These are phyloP conservation scores for Thalia dealbata DNA, from an alignment of 176 grass and related monocot genomes.

Conservation along the genomic window DNA sequence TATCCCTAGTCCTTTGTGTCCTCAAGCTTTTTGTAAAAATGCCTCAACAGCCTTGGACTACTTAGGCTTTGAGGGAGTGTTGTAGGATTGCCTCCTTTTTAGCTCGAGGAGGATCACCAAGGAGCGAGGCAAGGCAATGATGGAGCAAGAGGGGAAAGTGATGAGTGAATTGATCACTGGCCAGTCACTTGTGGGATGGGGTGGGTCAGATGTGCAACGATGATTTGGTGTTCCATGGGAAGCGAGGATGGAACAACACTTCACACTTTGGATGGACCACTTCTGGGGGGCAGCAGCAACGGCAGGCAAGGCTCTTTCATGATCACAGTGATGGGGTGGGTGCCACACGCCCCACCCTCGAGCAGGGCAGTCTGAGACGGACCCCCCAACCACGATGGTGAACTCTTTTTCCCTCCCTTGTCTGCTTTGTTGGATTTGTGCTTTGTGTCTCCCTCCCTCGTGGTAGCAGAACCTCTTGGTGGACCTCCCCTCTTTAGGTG, in stretches of 20 bases:
- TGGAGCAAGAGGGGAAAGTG: not conserved
- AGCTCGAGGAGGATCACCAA: no score
- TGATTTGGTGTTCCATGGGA: not conserved
- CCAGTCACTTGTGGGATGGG: not conserved
- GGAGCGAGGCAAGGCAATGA: not conserved
- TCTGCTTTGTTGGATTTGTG: slow-evolving; percentile 12
- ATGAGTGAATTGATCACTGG: not conserved
- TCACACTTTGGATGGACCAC: not conserved
- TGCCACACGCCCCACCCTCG: not conserved
- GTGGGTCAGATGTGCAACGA: not conserved
- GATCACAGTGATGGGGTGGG: not conserved
- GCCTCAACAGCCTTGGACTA: no score
- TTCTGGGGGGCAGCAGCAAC: not conserved
- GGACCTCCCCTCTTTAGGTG: not conserved
- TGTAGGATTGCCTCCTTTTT: no score
- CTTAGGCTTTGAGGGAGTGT: no score
- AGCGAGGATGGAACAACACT: no score
- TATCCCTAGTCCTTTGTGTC: no score
- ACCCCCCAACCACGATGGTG: not conserved
- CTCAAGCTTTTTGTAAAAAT: no score
- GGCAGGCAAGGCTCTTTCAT: not conserved
- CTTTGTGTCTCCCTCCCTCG: slow-evolving; percentile 1
- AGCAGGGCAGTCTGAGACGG: not conserved
- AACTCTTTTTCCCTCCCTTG: slow-evolving; percentile 4
- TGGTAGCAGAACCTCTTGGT: not conserved